Conservation (phyloP, 768 basidiomycete genomes). For the Trichaptum fuscoviolaceum region DNA sequence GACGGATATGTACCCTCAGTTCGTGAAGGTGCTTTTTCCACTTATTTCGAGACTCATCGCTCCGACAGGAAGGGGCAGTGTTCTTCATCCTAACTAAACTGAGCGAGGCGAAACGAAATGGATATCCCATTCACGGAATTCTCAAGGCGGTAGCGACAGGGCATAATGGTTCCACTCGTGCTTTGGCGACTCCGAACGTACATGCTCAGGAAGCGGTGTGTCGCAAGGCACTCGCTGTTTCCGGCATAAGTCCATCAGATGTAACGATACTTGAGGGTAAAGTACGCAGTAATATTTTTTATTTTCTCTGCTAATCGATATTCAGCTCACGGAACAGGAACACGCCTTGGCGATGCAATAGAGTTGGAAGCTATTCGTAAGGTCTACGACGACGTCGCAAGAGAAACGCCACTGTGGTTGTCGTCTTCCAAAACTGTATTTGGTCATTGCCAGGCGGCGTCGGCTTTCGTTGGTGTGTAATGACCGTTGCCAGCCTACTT, state of each 20-base stretch:
- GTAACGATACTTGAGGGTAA: background rate
- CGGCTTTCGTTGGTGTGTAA: conserved; percentile 2
- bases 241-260: background rate
- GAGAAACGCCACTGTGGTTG: background rate
- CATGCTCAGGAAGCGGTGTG: background rate
- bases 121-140: background rate
- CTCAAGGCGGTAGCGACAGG: background rate
- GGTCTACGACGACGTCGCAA: background rate
- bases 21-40: background rate
- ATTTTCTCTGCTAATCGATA: background rate
- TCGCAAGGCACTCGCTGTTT: background rate
- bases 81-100: background rate
- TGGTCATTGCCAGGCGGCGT: background rate
- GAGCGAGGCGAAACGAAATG: too few species aligned
- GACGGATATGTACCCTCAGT: conserved; percentile 1
- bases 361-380: background rate
- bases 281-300: background rate
- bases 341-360: conserved; percentile 1
- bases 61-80: conserved; percentile 2
- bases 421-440: background rate
- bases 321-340: conserved; percentile 2
- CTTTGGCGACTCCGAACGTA: background rate
- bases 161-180: background rate
- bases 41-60: background rate
- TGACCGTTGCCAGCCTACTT: background rate